Base-by-base conservation (phyloP, 1,139 yeast species). In the Diutina scorzettiae region DNA sequence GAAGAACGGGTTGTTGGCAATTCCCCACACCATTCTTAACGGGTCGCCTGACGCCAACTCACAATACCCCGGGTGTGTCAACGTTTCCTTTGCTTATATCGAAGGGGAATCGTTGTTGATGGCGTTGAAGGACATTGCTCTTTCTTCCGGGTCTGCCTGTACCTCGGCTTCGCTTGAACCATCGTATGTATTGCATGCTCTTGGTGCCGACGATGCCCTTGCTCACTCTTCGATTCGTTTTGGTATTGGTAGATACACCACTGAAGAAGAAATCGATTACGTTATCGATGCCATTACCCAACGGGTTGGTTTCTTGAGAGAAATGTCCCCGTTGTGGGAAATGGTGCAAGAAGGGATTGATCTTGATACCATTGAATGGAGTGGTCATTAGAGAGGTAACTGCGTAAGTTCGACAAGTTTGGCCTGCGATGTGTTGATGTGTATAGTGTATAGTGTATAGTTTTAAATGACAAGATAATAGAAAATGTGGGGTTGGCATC, bases 331-430 rank as follows among this genome's bases (percentile, higher is more conserved):
- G 43, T 71, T 91, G 53, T 91, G 97, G 97, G 99, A 91, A 66
- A 89, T 91, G 97, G 96, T 86, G 44, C 96, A 91, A 64, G 98
- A 91, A 51, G 98, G 98, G 50, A 89, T 91, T 56, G 99, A 91
- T 58, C 72, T 93, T 60, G 75, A 82, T 55, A 73, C 94, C 39
- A 91, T 91, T 55, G 95, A 91, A 66, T 91, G 99, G 99, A 84
- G 95, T 46, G 96, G 95, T 49, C 97, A 89, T 64, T 87, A 61
- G 25, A 9, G n/a, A n/a, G n/a, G n/a, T n/a, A n/a, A n/a, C n/a
- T n/a, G n/a, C n/a, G n/a, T n/a, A n/a, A n/a, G n/a, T n/a, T n/a
- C n/a, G n/a, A n/a, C n/a, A n/a, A n/a, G n/a, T n/a, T n/a, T n/a
- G n/a, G n/a, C n/a, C n/a, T n/a, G n/a, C n/a, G n/a, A n/a, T n/a